Conservation (phyloP, 768 basidiomycete genomes). For the Hirschioporus abietinus region DNA sequence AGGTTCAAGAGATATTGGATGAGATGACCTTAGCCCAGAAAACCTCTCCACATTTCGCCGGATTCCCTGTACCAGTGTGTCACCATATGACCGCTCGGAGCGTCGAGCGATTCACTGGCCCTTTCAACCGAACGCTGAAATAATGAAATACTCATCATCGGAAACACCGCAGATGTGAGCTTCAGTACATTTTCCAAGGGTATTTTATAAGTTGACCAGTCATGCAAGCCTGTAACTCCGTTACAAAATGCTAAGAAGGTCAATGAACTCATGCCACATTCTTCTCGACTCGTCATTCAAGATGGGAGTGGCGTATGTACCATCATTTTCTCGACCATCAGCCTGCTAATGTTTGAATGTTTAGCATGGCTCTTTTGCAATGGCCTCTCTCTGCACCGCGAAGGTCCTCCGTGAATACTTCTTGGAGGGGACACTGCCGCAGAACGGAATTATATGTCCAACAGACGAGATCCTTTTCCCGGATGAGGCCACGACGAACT, state of each 20-base stretch:
- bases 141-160: constrained; percentile 23
- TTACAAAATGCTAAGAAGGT: constrained; percentile 12
- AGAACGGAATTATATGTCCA: constrained; percentile 19
- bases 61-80: constrained; percentile 7
- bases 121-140: constrained; percentile 25
- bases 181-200: not conserved
- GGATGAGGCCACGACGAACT: not conserved
- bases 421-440: constrained; percentile 18
- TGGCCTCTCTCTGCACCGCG: constrained; percentile 16
- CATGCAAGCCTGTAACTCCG: constrained; percentile 16
- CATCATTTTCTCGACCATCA: not conserved
- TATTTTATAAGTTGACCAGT: constrained; percentile 6
- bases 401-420: constrained; percentile 21
- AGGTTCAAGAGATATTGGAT: not conserved
- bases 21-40: not conserved
- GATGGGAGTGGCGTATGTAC: constrained; percentile 7
- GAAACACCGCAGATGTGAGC: constrained; percentile 19
- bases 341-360: not conserved
- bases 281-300: constrained; percentile 9
- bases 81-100: constrained; percentile 22
- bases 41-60: not conserved
- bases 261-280: constrained; percentile 11
- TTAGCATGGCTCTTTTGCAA: constrained; percentile 17
- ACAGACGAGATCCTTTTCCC: constrained; percentile 16
- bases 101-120: constrained; percentile 23